phyloP scores from a whole-genome alignment of 2,329 filamentous ascomycete species.

The Septoria petroselini region DNA sequence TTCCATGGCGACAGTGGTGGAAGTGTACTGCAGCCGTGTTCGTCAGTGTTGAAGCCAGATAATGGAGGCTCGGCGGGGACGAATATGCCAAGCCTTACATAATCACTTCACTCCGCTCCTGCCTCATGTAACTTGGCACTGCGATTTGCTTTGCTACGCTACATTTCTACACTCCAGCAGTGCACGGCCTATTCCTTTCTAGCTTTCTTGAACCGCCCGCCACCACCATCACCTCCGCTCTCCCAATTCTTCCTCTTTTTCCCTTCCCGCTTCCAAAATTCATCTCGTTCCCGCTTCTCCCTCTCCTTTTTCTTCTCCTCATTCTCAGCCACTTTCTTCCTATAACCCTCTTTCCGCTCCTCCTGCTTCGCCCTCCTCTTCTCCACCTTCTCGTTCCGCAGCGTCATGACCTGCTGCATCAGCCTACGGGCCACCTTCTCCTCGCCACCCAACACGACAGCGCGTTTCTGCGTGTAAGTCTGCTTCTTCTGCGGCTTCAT shows the following conservation, averaged over 20 bases:
- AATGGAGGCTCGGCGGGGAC: constrained; percentile 1
- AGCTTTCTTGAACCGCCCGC: constrained; percentile 31
- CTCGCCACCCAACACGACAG: constrained; percentile 75
- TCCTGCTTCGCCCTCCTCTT: constrained; percentile 85
- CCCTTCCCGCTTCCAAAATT: constrained; percentile 89
- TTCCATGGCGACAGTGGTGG: constrained; percentile 64
- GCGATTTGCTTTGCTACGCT: not conserved
- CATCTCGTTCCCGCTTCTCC: constrained; percentile 87
- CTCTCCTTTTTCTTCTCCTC: constrained; percentile 80
- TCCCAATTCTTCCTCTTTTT: constrained; percentile 65
- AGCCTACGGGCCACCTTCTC: constrained; percentile 85
- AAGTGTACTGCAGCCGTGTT: not conserved
- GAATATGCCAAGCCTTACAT: not conserved
- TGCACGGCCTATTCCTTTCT: constrained; percentile 26
- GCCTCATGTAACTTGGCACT: not conserved
- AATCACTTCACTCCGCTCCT: not conserved
- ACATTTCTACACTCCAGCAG: not conserved
- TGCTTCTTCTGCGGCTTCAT: constrained; percentile 75
- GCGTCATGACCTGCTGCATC: constrained; percentile 87
- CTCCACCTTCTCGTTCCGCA: constrained; percentile 85
- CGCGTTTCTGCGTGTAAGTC: constrained; percentile 93
- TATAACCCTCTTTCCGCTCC: constrained; percentile 74
- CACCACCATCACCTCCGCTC: constrained; percentile 46
- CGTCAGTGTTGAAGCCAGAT: not conserved
- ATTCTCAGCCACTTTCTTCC: constrained; percentile 76